Evolutionary conservation across 305 asterid genomes (phyloP).

Genomic region (Rubia peregrina): DNA sequence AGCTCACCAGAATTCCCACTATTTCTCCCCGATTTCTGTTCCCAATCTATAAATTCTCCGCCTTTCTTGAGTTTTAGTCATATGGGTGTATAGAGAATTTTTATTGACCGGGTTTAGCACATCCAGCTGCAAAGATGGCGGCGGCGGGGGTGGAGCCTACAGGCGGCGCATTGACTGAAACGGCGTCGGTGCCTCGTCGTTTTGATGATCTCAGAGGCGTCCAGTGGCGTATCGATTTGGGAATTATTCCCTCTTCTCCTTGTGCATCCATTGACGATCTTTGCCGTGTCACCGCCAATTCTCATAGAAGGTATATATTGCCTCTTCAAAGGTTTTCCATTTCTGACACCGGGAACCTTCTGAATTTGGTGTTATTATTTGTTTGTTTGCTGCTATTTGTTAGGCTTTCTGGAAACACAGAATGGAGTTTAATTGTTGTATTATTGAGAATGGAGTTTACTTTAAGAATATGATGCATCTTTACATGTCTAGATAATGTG

Average conservation of each 20-base stretch:
- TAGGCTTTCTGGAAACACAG: too few species aligned
- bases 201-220: constrained; percentile 70
- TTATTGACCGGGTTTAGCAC: constrained; percentile 22
- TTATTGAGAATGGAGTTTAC: neutral
- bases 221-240: constrained; percentile 87
- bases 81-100: constrained; percentile 3
- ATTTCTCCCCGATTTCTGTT: neutral
- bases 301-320: constrained; percentile 70
- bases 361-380: constrained; percentile 4
- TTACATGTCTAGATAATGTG: neutral
- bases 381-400: constrained; percentile 7
- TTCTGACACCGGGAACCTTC: constrained; percentile 1
- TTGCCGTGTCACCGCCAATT: constrained; percentile 77
- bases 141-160: constrained; percentile 28
- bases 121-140: constrained; percentile 15
- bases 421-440: too few species aligned
- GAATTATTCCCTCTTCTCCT: constrained; percentile 62
- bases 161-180: constrained; percentile 29
- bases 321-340: neutral
- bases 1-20: constrained; percentile 2
- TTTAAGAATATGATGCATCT: neutral
- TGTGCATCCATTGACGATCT: constrained; percentile 66
- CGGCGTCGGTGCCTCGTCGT: constrained; percentile 32
- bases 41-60: neutral
- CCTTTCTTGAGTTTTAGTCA: constrained; percentile 6